Evolutionary conservation across 805 yeast species (phyloP), one percentile per base, ranked within the genome.

Genomic region (Blastobotrys americana): DNA sequence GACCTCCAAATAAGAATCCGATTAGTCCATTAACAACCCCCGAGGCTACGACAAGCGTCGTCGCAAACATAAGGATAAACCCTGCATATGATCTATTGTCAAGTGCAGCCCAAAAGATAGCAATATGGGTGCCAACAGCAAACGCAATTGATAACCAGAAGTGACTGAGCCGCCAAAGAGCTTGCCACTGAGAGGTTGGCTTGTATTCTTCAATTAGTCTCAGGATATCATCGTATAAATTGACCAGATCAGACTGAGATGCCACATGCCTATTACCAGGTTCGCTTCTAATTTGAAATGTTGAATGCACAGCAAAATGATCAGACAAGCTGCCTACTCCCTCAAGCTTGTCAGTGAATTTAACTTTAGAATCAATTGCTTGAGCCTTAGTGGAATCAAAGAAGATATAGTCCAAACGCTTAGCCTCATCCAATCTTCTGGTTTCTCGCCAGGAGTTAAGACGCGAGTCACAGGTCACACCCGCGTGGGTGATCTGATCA

Each of bases 341-440:
- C 0, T 84, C 82, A 5, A 85, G 65, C 18, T 61, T 57, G 38
- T 85, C 95, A 1, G 87, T 80, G 57, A 93, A 89, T 22, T 71
- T 72, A 1, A 88, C 96, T 4, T 70, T 62, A 0, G 94, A 88
- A n/a, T 69, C 70, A 1, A 73, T 47, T 0, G 87, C 82, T 2
- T 54, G 60, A 18, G 88, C 65, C 39, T 67, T 66, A 0, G 62
- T 51, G 0, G 76, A 63, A 58, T 85, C 95, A 41, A 84, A 76
- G 48, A 93, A 72, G 0, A 96, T 94, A 59, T 90, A 93, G 58
- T 93, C 98, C 41, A 93, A 69, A 35, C 98, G 70, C 55, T 90
- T 82, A 1, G 97, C 97, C 49, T 85, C 88, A 42, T 74, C 71
- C 0, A 72, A 69, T 17, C 64, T 63, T 49, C 66, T 58, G 38